Percentiles rank a stretch among this genome's conserved stretches.
Evolutionary conservation across 2,329 filamentous ascomycete genomes (phyloP).

Genomic region (Exophiala alcalophila): DNA sequence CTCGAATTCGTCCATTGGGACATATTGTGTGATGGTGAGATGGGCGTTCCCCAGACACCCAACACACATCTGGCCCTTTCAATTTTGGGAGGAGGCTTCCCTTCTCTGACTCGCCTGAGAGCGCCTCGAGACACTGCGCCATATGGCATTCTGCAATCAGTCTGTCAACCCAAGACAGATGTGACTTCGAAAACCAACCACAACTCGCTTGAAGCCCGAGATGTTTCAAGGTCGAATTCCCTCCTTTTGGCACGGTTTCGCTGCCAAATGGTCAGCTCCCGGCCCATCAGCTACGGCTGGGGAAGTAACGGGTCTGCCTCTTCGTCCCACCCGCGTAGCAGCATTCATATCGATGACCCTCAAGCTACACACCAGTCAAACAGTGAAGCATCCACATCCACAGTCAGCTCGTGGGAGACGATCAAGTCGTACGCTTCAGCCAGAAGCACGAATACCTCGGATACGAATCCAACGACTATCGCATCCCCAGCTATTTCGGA

Average conservation of each 20-base stretch:
- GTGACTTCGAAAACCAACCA: no score
- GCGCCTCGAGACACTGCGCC: conserved; percentile 46
- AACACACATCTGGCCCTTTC: conserved; percentile 28
- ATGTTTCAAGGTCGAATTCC: conserved; percentile 44
- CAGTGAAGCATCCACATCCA: conserved; percentile 1
- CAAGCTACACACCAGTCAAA: conserved; percentile 1
- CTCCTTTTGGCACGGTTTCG: conserved; percentile 45
- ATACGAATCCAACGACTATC: background rate
- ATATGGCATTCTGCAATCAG: conserved; percentile 42
- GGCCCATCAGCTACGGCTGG: no score
- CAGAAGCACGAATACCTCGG: background rate
- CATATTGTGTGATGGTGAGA: conserved; percentile 49
- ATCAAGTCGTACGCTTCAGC: background rate
- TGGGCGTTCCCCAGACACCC: conserved; percentile 4
- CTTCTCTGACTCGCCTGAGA: conserved; percentile 39
- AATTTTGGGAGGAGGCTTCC: conserved; percentile 44
- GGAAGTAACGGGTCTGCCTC: no score
- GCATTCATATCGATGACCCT: no score
- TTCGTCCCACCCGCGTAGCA: no score
- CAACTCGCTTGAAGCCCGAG: conserved; percentile 39
- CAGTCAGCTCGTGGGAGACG: conserved; percentile 1
- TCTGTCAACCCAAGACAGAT: conserved; percentile 44
- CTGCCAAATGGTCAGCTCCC: no score
- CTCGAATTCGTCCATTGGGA: conserved; percentile 59
- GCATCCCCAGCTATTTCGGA: conserved; percentile 4